These are phyloP conservation scores for Starmerella lactis-condensi DNA, from an alignment of 805 yeast species.

Conservation along the genomic window DNA sequence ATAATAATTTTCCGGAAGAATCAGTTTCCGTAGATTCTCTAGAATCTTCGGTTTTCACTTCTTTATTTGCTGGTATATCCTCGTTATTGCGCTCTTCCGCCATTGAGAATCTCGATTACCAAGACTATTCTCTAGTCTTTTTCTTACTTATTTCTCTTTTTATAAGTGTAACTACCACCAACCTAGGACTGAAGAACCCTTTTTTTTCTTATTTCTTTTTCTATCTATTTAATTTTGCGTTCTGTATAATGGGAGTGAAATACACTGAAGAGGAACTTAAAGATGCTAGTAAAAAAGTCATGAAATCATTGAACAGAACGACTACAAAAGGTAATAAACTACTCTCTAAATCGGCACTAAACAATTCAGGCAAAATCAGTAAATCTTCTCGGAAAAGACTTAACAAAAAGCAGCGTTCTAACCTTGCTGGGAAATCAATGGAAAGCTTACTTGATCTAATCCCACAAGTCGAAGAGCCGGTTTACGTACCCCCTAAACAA, in stretches of 20 bases:
- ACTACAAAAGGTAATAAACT: constrained; percentile 4
- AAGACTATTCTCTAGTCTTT: no score
- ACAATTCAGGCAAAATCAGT: constrained; percentile 13
- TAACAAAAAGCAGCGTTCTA: constrained; percentile 12
- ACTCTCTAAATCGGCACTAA: constrained; percentile 13
- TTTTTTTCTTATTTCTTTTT: background rate
- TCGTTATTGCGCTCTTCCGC: no score
- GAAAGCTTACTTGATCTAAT: constrained; percentile 12
- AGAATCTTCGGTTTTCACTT: background rate
- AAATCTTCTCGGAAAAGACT: constrained; percentile 16
- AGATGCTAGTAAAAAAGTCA: constrained; percentile 16
- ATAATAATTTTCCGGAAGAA: background rate
- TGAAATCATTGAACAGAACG: constrained; percentile 14
- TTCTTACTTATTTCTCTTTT: no score
- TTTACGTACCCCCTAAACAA: constrained; percentile 6
- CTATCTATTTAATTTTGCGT: background rate
- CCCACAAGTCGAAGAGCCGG: constrained; percentile 9
- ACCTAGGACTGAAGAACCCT: no score
- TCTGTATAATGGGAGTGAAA: constrained; percentile 5
- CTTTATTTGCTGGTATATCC: no score
- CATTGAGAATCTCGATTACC: no score
- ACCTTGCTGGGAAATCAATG: constrained; percentile 16
- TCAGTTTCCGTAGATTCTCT: background rate
- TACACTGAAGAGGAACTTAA: constrained; percentile 17
- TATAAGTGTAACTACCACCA: no score